These are phyloP conservation scores for Syzygium jambos DNA, from an alignment of 345 rosid genomes.

Conservation along the genomic window DNA sequence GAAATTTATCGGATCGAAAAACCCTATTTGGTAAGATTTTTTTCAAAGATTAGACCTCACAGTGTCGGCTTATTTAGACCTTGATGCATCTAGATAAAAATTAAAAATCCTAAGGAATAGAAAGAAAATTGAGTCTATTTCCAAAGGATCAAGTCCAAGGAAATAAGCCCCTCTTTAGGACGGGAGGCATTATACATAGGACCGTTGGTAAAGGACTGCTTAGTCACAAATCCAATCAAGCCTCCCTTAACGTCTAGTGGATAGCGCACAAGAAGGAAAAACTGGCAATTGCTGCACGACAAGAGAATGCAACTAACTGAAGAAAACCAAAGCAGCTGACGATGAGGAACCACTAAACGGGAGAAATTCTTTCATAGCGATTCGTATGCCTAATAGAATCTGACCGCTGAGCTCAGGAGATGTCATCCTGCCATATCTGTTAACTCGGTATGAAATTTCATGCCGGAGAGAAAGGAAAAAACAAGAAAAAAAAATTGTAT, in stretches of 20 bases:
- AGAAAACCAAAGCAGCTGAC: neutral
- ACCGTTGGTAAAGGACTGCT: neutral
- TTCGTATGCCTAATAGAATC: neutral
- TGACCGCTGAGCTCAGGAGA: neutral
- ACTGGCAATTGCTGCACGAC: neutral
- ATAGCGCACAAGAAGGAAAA: neutral
- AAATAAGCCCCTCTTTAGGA: neutral
- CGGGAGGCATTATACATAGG: neutral
- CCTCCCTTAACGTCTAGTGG: neutral
- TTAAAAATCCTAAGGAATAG: neutral
- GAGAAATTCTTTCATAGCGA: neutral
- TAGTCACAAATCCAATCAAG: neutral
- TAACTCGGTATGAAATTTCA: neutral
- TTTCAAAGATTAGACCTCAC: neutral
- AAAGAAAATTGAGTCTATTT: neutral
- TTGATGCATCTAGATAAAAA: neutral
- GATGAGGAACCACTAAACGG: neutral
- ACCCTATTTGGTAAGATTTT: neutral
- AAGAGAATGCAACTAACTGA: neutral
- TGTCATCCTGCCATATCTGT: neutral
- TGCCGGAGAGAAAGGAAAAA: neutral
- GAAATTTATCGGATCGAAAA: neutral
- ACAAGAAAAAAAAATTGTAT: neutral
- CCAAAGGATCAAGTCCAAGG: neutral
- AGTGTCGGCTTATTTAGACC: neutral